Conservation (phyloP, 306 rosid genomes). For the Urtica urens region DNA sequence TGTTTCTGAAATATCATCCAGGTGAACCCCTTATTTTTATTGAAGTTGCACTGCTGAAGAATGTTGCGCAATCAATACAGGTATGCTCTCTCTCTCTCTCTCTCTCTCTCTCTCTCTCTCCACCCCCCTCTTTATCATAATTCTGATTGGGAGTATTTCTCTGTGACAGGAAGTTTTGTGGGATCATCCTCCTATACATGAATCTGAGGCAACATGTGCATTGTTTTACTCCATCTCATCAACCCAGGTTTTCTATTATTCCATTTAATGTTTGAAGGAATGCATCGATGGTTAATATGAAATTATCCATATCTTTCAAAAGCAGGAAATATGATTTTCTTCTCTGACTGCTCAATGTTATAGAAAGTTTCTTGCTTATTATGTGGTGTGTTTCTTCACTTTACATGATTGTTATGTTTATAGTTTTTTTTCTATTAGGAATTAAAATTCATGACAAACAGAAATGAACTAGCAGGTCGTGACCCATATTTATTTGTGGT, state of each 20-base stretch:
- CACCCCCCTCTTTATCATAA: background rate
- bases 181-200: slow-evolving; percentile 84
- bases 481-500: background rate
- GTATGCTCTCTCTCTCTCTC: slow-evolving; percentile 25
- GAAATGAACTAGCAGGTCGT: background rate
- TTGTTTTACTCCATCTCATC: slow-evolving; percentile 92
- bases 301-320: too few relatives aligned
- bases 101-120: slow-evolving; percentile 4
- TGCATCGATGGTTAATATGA: too few relatives aligned
- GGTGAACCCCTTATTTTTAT: slow-evolving; percentile 89
- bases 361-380: too few relatives aligned
- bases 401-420: too few relatives aligned
- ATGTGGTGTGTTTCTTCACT: too few relatives aligned
- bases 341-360: too few relatives aligned
- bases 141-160: slow-evolving; percentile 2
- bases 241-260: slow-evolving; percentile 56
- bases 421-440: background rate
- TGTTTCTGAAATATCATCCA: slow-evolving; percentile 14
- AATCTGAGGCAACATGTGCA: slow-evolving; percentile 79
- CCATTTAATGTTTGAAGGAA: too few relatives aligned
- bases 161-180: slow-evolving; percentile 72
- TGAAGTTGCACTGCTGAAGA: slow-evolving; percentile 82
- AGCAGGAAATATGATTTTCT: too few relatives aligned
- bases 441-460: background rate
- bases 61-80: slow-evolving; percentile 69